These are phyloP conservation scores for Panellus pusillus DNA, from an alignment of 768 basidiomycete genomes.

Conservation along the genomic window DNA sequence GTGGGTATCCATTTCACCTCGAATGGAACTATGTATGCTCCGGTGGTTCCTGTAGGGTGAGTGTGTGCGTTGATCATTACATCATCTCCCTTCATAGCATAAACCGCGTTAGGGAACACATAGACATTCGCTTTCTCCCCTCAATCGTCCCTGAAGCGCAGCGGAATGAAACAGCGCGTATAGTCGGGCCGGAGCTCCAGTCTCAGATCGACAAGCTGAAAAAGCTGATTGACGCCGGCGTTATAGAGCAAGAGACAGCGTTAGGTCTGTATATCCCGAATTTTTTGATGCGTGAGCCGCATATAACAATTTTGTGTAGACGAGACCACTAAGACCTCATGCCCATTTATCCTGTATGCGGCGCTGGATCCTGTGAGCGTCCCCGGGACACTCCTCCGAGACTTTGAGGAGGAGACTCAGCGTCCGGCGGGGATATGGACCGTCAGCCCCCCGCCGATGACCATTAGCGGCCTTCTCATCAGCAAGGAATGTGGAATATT, in stretches of 20 bases:
- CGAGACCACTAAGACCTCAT: slow-evolving; percentile 48
- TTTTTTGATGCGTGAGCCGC: not conserved
- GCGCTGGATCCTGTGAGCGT: slow-evolving; percentile 60
- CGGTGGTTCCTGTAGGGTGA: slow-evolving; percentile 66
- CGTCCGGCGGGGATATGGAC: slow-evolving; percentile 73
- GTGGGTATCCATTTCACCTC: slow-evolving; percentile 74
- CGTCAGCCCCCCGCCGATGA: slow-evolving; percentile 52
- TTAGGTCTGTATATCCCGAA: slow-evolving; percentile 25
- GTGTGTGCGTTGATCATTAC: slow-evolving; percentile 16
- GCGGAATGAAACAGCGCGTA: slow-evolving; percentile 58
- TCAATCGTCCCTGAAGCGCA: slow-evolving; percentile 57
- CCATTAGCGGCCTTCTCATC: slow-evolving; percentile 63
- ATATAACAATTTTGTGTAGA: slow-evolving; percentile 33
- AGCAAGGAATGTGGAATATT: slow-evolving; percentile 82
- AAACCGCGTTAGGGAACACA: slow-evolving; percentile 40
- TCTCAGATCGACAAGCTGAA: slow-evolving; percentile 59
- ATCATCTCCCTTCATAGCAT: not conserved
- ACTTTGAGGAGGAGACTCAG: slow-evolving; percentile 73
- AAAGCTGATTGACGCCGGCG: slow-evolving; percentile 64
- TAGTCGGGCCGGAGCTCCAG: slow-evolving; percentile 60
- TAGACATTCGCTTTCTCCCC: slow-evolving; percentile 69
- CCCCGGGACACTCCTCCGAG: slow-evolving; percentile 56
- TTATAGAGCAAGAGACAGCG: slow-evolving; percentile 53
- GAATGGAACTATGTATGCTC: slow-evolving; percentile 77
- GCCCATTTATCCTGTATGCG: slow-evolving; percentile 65